Evolutionary conservation across 176 grass and related monocot genomes (phyloP).

Genomic region (Echinochloa phyllopogon): DNA sequence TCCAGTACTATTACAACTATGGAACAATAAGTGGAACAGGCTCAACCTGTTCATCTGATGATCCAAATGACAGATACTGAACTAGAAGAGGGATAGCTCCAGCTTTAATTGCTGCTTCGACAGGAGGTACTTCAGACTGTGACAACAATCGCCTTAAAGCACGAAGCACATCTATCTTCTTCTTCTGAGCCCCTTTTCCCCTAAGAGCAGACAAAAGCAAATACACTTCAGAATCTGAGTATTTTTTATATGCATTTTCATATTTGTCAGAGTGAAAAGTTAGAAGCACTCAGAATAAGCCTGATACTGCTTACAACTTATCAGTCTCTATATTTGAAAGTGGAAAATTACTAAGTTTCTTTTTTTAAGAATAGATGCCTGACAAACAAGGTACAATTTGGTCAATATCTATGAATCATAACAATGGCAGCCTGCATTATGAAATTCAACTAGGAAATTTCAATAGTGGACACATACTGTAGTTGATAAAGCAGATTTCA

Average conservation of each 20-base stretch:
- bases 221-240: conserved; percentile 26
- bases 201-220: conserved; percentile 48
- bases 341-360: neutral
- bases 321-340: conserved; percentile 3
- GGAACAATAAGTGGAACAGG: conserved; percentile 14
- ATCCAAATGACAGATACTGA: conserved; percentile 93
- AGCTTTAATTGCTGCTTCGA: conserved; percentile 83
- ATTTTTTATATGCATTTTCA: neutral
- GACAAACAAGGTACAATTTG: neutral
- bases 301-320: neutral
- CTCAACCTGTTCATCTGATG: conserved; percentile 88
- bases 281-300: conserved; percentile 8
- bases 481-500: conserved; percentile 64
- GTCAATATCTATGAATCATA: conserved; percentile 13
- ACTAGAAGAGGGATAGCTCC: conserved; percentile 83
- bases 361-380: neutral
- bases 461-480: conserved; percentile 56
- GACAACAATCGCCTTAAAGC: conserved; percentile 82
- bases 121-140: conserved; percentile 86
- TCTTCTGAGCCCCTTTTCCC: conserved; percentile 78
- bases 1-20: conserved; percentile 32
- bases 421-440: neutral
- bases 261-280: neutral
- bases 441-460: neutral
- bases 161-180: conserved; percentile 75